phyloP scores from a whole-genome alignment of 305 asterid genomes.

The Solanum hybrid region DNA sequence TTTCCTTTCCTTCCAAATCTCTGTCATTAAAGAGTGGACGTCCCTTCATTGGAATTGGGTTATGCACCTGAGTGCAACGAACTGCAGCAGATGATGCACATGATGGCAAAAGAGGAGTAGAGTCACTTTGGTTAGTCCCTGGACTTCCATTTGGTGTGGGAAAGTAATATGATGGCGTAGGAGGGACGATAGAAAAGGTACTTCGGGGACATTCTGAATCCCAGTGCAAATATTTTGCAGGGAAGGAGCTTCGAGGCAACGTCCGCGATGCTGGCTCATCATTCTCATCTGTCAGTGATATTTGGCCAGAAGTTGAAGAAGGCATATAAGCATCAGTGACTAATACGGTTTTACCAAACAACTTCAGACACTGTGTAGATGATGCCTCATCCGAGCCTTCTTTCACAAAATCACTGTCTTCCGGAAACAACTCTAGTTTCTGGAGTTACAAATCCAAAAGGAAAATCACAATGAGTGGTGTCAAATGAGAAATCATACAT shows the following conservation, averaged over 20 bases:
- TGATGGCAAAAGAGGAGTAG: conserved; percentile 20
- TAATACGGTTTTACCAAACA: conserved; percentile 72
- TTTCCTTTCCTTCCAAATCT: conserved; percentile 15
- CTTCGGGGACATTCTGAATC: conserved; percentile 17
- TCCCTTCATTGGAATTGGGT: conserved; percentile 49
- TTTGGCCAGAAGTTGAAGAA: conserved; percentile 8
- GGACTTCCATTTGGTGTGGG: conserved; percentile 1
- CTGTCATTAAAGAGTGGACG: conserved; percentile 2
- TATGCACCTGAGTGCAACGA: conserved; percentile 29
- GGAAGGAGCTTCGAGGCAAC: conserved; percentile 20
- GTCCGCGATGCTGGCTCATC: conserved; percentile 10
- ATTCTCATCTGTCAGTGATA: neutral
- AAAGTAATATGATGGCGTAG: conserved; percentile 3
- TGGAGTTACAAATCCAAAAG: conserved; percentile 1
- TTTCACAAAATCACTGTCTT: conserved; percentile 19
- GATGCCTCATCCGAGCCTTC: conserved; percentile 27
- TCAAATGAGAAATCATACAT: neutral
- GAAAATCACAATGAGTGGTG: neutral
- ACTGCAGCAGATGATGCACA: conserved; percentile 18
- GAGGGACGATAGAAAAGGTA: conserved; percentile 13
- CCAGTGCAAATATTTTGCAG: conserved; percentile 10
- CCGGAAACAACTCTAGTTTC: conserved; percentile 25
- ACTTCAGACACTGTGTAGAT: conserved; percentile 41
- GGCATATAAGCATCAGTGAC: conserved; percentile 29
- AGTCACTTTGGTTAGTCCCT: neutral